Percentiles rank a stretch among this genome's conserved stretches.
Conservation (phyloP, 495 filamentous ascomycete genomes). For the Hamigera avellanea region DNA sequence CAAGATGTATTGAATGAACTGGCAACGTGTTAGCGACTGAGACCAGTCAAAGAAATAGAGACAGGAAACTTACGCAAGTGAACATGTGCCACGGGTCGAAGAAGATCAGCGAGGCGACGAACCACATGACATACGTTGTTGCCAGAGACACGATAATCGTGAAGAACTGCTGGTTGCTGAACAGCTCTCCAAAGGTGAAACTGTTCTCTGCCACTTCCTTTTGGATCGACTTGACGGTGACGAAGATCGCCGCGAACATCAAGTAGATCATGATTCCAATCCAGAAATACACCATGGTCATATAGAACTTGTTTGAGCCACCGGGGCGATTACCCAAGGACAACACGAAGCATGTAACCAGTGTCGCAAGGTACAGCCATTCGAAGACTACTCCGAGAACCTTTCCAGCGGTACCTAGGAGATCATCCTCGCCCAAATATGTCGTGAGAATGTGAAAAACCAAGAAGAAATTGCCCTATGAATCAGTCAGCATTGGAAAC, state of each 20-base stretch:
- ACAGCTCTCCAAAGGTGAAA: constrained; percentile 59
- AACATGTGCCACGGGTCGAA: constrained; percentile 99
- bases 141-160: constrained; percentile 83
- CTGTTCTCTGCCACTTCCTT: constrained; percentile 41
- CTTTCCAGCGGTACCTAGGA: constrained; percentile 63
- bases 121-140: constrained; percentile 91
- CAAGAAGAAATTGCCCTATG: constrained; percentile 89
- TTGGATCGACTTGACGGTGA: constrained; percentile 79
- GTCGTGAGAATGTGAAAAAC: constrained; percentile 95
- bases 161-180: constrained; percentile 83
- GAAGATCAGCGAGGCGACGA: constrained; percentile 86
- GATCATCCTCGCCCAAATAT: constrained; percentile 54
- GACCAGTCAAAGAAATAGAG: neutral
- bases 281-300: constrained; percentile 97
- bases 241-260: constrained; percentile 88
- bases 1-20: constrained; percentile 92
- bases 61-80: constrained; percentile 47
- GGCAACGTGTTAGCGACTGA: constrained; percentile 6
- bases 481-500: constrained; percentile 3
- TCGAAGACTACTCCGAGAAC: constrained; percentile 84
- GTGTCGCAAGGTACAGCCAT: constrained; percentile 87
- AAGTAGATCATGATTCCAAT: constrained; percentile 89
- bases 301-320: constrained; percentile 85
- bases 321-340: constrained; percentile 94
- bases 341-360: constrained; percentile 91